Evolutionary conservation across 768 basidiomycete genomes (phyloP), one percentile per base, ranked within the genome.

Genomic region (Macrolepiota fuliginosa): DNA sequence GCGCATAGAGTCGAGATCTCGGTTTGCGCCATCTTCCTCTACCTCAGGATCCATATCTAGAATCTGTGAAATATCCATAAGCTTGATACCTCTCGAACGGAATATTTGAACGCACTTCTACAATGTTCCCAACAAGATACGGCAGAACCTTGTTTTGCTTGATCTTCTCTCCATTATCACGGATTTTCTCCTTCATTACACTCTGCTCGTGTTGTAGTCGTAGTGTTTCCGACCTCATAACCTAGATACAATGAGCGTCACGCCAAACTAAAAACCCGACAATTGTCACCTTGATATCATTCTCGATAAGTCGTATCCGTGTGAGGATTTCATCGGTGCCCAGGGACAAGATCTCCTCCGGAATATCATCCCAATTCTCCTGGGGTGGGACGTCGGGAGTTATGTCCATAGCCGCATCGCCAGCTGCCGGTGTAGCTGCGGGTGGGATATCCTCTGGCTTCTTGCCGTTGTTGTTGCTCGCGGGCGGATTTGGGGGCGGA

Each of bases 71-170:
- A 65, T 22, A 37, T 35, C n/a, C n/a, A 46, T 62, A 54, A 64
- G 60, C 24, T 45, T 64, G 39, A 24, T 47, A 52, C 47, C 46
- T 55, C 45, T 50, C 52, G 40, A 45, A 22, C 42, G 54, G 37
- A 46, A 40, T 3, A 19, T 12, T 22, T 40, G 36, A 19, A 71
- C 83, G 60, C 68, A 96, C 94, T 85, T 98, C 97, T 17, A 99
- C 94, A 37, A 99, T 93, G 70, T 98, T 97, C 15, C 91, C 94
- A 39, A 99, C 97, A 56, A 99, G 87, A 76, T 99, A 99, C 5
- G 97, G 97, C 46, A 99, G 79, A 12, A 97, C 94, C 76, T 98
- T 98, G 77, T 99, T 98, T 84, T 99, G 96, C 76, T 97, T 97
- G 66, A 99, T 92, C 79, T 98, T 98, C 77, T 97, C 94, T 50